Base-by-base conservation (phyloP, 352 stramenopile genomes). In the Phytopythium vexans region DNA sequence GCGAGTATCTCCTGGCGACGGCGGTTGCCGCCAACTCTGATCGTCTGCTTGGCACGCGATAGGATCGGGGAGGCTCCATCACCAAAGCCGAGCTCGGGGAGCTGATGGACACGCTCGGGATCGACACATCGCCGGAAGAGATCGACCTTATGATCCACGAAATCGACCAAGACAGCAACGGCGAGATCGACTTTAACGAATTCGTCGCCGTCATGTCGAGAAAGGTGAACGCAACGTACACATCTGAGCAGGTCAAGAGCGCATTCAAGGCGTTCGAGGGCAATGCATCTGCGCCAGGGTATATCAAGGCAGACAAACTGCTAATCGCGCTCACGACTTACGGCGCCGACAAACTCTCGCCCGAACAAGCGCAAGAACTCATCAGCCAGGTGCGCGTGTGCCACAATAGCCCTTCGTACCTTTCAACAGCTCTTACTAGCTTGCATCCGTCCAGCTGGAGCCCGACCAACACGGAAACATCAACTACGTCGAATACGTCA, bases 141-240 rank as follows among this genome's bases (percentile, higher is more conserved):
- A 96, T 98, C 43, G 89, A 97, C 41, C 72, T 97, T 14, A 98
- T 98, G 93, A 97, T 98, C 58, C 78, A 95, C 44, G 93, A 98
- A 56, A 98, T 98, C 62, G 92, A 98, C 64, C 85, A 97, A 64
- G 89, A 98, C 71, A 95, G 81, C 63, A 97, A 97, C 50, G 91
- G 90, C 27, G 92, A 97, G 52, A 97, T 97, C 60, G 92, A 97
- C 63, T 98, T 98, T 66, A 86, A 97, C 66, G 93, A 98, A 64
- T 98, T 98, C 56, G 89, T 97, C 6, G 91, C 86, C 2, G 89
- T 97, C 41, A 98, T 98, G 91, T 97, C 87, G 12, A 80, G 90
- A 38, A 97, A 97, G 60, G 90, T 98, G 37, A 97, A 97, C 43
- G 88, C 89, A 36, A 95, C 83, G 1, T 98, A 98, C 72, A 97